A percentile compares a stretch with the other conserved stretches of the same genome.
These are phyloP conservation scores for Stagonosporopsis cucurbitacearum DNA, from an alignment of 2,329 filamentous ascomycete species.

Conservation along the genomic window DNA sequence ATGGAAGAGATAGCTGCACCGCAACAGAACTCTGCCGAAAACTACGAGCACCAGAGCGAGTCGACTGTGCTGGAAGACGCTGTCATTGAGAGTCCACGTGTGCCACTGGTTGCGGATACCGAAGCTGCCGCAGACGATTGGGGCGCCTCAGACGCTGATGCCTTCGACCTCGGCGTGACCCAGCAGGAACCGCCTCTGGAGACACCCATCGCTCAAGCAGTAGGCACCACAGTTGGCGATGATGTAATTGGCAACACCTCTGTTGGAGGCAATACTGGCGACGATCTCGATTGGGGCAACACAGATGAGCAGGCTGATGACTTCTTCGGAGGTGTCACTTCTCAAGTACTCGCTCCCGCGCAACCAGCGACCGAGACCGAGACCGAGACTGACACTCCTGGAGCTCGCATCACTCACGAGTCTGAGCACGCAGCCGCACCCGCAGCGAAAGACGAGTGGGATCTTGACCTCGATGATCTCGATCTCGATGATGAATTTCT, in stretches of 20 bases:
- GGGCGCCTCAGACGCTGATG: constrained; percentile 38
- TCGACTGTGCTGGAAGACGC: constrained; percentile 55
- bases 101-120: constrained; percentile 52
- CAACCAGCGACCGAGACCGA: constrained; percentile 24
- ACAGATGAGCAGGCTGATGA: constrained; percentile 41
- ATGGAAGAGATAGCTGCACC: constrained; percentile 1
- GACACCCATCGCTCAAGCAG: constrained; percentile 36
- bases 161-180: constrained; percentile 40
- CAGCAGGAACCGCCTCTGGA: constrained; percentile 32
- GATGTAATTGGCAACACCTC: constrained; percentile 39
- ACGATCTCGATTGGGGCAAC: constrained; percentile 46
- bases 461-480: constrained; percentile 83
- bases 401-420: constrained; percentile 28
- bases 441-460: constrained; percentile 72
- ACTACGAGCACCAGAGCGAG: constrained; percentile 58
- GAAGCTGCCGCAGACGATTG: constrained; percentile 46
- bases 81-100: constrained; percentile 51
- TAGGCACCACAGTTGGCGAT: constrained; percentile 42
- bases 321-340: constrained; percentile 31
- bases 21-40: constrained; percentile 36
- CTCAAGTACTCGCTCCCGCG: constrained; percentile 25
- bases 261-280: constrained; percentile 39
- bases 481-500: constrained; percentile 78
- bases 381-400: constrained; percentile 22
- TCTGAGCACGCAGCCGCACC: constrained; percentile 23